phyloP scores from a whole-genome alignment of 176 grass and related monocot species.

The Eremochloa ophiuroides region DNA sequence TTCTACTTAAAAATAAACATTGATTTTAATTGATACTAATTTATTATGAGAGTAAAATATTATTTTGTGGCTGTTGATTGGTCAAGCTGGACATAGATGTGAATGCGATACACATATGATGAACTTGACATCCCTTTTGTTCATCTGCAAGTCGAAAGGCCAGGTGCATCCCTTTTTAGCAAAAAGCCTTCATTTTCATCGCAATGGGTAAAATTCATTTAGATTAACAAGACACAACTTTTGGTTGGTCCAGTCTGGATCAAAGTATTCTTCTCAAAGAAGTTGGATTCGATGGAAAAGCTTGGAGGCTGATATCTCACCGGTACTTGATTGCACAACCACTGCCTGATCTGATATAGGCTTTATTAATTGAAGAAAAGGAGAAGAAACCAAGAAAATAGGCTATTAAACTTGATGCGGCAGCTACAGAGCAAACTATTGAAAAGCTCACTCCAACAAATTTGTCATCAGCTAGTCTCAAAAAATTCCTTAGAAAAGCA shows the following conservation, averaged over 20 bases:
- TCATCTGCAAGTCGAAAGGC: background rate
- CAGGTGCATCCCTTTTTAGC: background rate
- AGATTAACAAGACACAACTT: background rate
- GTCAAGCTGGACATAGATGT: too few relatives aligned
- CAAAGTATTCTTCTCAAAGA: background rate
- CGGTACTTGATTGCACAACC: conserved; percentile 46
- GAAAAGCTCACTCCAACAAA: background rate
- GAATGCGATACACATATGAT: background rate
- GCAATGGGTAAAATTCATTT: background rate
- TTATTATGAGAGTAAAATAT: too few relatives aligned
- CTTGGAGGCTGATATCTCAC: conserved; percentile 32
- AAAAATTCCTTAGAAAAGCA: background rate
- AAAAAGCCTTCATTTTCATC: background rate
- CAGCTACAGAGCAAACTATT: background rate
- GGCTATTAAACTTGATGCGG: background rate
- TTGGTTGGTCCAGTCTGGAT: conserved; percentile 9
- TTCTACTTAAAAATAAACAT: too few relatives aligned
- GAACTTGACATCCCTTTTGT: background rate
- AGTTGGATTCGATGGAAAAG: background rate
- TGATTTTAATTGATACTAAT: too few relatives aligned
- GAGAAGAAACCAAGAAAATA: background rate
- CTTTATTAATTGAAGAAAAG: background rate
- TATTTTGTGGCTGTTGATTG: too few relatives aligned
- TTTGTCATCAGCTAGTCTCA: background rate
- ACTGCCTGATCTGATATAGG: background rate